Conservation (phyloP, 2,329 filamentous ascomycete species). For the Ascochyta fabae region DNA sequence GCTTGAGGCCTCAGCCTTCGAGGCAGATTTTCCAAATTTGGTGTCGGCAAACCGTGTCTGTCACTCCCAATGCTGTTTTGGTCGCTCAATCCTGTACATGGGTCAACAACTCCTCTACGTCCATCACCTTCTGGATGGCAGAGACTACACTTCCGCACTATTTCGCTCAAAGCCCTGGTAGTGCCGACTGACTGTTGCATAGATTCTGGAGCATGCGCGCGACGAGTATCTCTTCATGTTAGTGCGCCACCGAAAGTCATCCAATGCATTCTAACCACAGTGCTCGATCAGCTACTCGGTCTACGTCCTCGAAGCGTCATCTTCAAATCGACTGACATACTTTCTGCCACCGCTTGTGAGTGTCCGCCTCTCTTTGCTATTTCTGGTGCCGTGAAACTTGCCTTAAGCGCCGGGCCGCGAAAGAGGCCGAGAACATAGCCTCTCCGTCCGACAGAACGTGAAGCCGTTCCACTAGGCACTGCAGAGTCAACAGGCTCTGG, state of each 20-base stretch:
- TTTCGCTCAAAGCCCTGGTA: background rate
- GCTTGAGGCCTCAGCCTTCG: slow-evolving; percentile 13
- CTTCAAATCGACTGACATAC: slow-evolving; percentile 57
- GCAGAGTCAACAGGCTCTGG: background rate
- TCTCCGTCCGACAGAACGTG: slow-evolving; percentile 20
- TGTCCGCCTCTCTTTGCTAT: slow-evolving; percentile 31
- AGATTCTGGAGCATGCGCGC: slow-evolving; percentile 67
- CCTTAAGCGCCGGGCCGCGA: slow-evolving; percentile 44
- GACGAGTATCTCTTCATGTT: slow-evolving; percentile 84
- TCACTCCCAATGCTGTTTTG: background rate
- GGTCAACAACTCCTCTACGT: no score
- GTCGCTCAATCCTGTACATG: background rate
- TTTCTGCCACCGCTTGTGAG: slow-evolving; percentile 57
- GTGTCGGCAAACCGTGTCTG: background rate
- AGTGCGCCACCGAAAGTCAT: slow-evolving; percentile 25
- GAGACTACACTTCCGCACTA: background rate
- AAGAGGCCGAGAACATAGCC: slow-evolving; percentile 41
- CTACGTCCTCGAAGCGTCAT: slow-evolving; percentile 61
- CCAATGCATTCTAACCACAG: slow-evolving; percentile 58
- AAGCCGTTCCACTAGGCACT: slow-evolving; percentile 28
- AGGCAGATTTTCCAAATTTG: slow-evolving; percentile 9
- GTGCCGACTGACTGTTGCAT: slow-evolving; percentile 23
- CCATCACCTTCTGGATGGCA: no score
- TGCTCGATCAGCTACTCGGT: slow-evolving; percentile 55
- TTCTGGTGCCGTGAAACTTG: slow-evolving; percentile 33